Conservation (phyloP, 768 basidiomycete species). For the Pholiota microspora region DNA sequence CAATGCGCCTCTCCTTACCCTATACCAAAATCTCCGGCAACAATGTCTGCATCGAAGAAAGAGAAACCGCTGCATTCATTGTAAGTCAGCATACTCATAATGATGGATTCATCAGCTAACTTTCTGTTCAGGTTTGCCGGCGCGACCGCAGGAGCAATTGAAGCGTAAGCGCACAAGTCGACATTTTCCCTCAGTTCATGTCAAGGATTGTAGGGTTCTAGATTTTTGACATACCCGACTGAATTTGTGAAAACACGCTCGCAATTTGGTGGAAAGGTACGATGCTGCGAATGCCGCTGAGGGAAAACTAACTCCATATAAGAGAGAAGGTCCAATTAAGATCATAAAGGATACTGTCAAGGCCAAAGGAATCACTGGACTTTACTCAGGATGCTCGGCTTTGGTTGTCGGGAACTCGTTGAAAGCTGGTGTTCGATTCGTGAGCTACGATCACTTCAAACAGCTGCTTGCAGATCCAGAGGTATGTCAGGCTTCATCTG, state of each 20-base stretch:
- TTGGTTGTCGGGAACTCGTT: conserved; percentile 87
- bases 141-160: conserved; percentile 87
- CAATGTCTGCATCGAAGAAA: conserved; percentile 50
- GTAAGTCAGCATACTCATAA: conserved; percentile 24
- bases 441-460: conserved; percentile 95
- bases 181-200: conserved; percentile 12
- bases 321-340: conserved; percentile 65
- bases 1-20: too few relatives aligned
- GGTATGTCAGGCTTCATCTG: conserved; percentile 39
- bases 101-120: background rate
- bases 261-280: conserved; percentile 82
- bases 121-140: conserved; percentile 64
- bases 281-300: conserved; percentile 9
- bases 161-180: conserved; percentile 62
- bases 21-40: background rate
- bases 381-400: conserved; percentile 93
- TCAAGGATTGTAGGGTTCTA: conserved; percentile 42
- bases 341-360: conserved; percentile 75
- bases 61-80: conserved; percentile 87
- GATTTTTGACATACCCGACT: conserved; percentile 84
- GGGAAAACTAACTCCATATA: background rate
- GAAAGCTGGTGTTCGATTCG: conserved; percentile 96
- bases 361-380: conserved; percentile 72
- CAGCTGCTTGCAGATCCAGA: conserved; percentile 75
- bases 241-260: conserved; percentile 94